These are phyloP conservation scores for Erythrobasidium hasegawianum DNA, from an alignment of 1,284 basidiomycete genomes.

Conservation along the genomic window DNA sequence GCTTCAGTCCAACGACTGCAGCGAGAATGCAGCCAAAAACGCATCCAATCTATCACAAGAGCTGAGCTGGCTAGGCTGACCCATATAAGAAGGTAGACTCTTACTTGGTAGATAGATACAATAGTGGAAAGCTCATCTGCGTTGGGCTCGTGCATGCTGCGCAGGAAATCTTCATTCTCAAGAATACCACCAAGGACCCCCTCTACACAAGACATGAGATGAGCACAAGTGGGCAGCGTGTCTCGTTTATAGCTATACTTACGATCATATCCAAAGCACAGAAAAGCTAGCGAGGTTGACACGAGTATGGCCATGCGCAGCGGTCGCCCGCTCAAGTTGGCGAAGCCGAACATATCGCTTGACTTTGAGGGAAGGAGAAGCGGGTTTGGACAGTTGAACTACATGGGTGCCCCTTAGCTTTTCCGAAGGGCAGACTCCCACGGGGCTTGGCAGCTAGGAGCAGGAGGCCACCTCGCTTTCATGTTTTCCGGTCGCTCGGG, in stretches of 20 bases:
- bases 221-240: no score
- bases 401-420: no score
- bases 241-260: no score
- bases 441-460: no score
- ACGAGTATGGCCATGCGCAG: conserved; percentile 10
- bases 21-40: conserved; percentile 18
- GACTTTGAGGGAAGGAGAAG: no score
- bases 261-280: conserved; percentile 28
- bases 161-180: conserved; percentile 9
- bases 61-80: no score
- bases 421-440: no score
- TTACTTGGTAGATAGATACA: conserved; percentile 20
- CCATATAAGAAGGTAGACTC: neutral
- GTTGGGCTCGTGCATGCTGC: conserved; percentile 13
- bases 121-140: conserved; percentile 16
- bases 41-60: conserved; percentile 15
- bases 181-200: conserved; percentile 19
- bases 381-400: no score
- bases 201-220: conserved; percentile 3
- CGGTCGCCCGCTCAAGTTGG: conserved; percentile 2
- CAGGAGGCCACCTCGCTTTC: no score
- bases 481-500: no score
- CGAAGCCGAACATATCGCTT: conserved; percentile 13
- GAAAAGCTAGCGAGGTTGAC: conserved; percentile 11
- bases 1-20: conserved; percentile 8